A percentile compares a stretch with the other conserved stretches of the same genome.
Conservation (phyloP, 2,329 filamentous ascomycete species). For the Aureobasidium sp. region DNA sequence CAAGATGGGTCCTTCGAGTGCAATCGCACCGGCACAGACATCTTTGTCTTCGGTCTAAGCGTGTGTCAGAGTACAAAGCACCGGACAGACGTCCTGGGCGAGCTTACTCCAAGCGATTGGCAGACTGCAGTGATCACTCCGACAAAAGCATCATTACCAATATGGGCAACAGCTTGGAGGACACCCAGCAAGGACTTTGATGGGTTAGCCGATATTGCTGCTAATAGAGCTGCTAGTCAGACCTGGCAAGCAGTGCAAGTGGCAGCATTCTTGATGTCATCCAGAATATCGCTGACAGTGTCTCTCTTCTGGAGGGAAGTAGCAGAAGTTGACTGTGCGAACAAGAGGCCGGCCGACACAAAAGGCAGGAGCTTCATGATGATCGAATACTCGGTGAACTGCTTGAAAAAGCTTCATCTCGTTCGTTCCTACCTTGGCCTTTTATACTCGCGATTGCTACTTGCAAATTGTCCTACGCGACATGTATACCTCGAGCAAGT, state of each 20-base stretch:
- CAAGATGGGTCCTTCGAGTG: conserved; percentile 46
- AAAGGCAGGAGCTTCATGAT: conserved; percentile 5
- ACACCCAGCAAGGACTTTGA: conserved; percentile 27
- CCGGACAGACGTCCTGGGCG: neutral
- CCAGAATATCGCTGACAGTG: conserved; percentile 2
- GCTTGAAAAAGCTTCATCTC: neutral
- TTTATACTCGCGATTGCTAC: neutral
- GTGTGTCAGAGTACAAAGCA: neutral
- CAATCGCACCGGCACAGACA: conserved; percentile 47
- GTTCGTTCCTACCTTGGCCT: neutral
- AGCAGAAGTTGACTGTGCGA: neutral
- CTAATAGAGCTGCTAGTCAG: conserved; percentile 17
- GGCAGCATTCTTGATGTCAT: conserved; percentile 7
- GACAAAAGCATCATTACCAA: conserved; percentile 38
- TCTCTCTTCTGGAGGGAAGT: conserved; percentile 4
- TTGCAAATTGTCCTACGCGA: neutral
- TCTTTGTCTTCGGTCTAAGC: conserved; percentile 42
- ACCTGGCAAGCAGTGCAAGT: conserved; percentile 27
- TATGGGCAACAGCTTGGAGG: conserved; percentile 37
- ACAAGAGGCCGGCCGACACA: neutral
- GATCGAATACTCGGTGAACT: neutral
- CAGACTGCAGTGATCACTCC: conserved; percentile 31
- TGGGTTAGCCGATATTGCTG: conserved; percentile 17
- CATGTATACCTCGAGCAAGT: neutral
- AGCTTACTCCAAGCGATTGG: conserved; percentile 28